Conservation (phyloP, 257 asterid genomes). For the Solanum gandarillasii region DNA sequence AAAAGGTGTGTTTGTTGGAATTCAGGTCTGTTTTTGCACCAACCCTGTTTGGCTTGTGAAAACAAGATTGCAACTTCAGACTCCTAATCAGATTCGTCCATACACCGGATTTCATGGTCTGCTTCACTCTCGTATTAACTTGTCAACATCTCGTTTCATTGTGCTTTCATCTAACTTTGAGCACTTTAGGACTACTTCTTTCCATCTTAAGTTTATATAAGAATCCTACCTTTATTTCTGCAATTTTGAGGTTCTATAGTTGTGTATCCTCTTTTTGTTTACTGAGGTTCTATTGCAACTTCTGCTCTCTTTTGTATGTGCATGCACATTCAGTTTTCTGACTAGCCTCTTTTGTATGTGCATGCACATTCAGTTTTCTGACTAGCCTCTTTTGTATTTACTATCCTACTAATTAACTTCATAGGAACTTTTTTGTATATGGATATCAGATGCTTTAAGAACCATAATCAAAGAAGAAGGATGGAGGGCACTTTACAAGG, state of each 20-base stretch:
- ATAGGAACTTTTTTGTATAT: neutral
- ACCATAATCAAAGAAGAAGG: constrained; percentile 94
- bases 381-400: neutral
- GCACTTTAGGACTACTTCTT: neutral
- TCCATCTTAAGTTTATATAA: neutral
- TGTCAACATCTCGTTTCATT: neutral
- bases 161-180: neutral
- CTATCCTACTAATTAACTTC: neutral
- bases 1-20: constrained; percentile 4
- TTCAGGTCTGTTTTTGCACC: constrained; percentile 70
- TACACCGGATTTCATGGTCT: constrained; percentile 90
- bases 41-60: constrained; percentile 98
- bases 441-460: constrained; percentile 66
- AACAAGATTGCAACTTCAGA: constrained; percentile 98
- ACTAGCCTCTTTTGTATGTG: neutral
- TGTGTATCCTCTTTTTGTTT: neutral
- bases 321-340: neutral
- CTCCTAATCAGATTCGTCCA: constrained; percentile 57
- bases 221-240: neutral
- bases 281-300: neutral
- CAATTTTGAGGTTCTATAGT: neutral
- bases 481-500: constrained; percentile 86
- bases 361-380: neutral
- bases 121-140: constrained; percentile 14
- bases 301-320: neutral